Evolutionary conservation across 2,329 filamentous ascomycete species (phyloP), one percentile per base, ranked within the genome.

Genomic region (Calonectria crousiana): DNA sequence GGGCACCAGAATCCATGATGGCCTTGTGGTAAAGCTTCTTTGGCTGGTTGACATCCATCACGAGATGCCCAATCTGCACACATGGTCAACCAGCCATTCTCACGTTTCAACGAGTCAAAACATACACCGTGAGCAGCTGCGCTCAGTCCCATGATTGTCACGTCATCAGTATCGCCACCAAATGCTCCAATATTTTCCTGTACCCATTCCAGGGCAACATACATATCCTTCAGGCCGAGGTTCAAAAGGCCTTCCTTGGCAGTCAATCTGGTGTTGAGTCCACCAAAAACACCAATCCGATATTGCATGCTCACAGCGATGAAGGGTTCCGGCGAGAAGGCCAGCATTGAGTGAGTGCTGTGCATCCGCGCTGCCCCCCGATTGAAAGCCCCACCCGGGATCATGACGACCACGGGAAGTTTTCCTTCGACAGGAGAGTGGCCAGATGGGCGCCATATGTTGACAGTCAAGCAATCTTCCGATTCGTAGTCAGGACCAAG

Each of bases 201-300:
- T 3, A 90, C 84, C 89, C 89, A 91, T 66, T 86, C 81, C 8
- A 90, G 80, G 0, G 86, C 84, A 6, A 87, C 75, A 28, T 85
- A 83, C 78, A 90, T 88, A 73, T 91, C 89, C 52, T 85, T 85
- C 14, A 90, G 80, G 0, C 90, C 90, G 16, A 89, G 83, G 75
- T 92, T 92, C 23, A 91, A 84, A 1, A 88, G 73, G 0, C 89
- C 90, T 67, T 89, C 87, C 30, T 88, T 87, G 14, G 86, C 83
- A 44, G 89, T 86, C 64, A 91, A 81, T 36, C 83, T 81, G 10
- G 86, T 90, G 14, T 89, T 88, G 11, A 93, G 78, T 76, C 93
- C 92, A 0, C 92, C 92, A 81, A 92, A 88, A 4, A 89, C 89
- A 13, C 88, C 87, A 66, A 92, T 86, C n/a, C 90, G 81, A 30